These are phyloP conservation scores for Hypoxylon cercidicola DNA, from an alignment of 495 filamentous ascomycete species.

Conservation along the genomic window DNA sequence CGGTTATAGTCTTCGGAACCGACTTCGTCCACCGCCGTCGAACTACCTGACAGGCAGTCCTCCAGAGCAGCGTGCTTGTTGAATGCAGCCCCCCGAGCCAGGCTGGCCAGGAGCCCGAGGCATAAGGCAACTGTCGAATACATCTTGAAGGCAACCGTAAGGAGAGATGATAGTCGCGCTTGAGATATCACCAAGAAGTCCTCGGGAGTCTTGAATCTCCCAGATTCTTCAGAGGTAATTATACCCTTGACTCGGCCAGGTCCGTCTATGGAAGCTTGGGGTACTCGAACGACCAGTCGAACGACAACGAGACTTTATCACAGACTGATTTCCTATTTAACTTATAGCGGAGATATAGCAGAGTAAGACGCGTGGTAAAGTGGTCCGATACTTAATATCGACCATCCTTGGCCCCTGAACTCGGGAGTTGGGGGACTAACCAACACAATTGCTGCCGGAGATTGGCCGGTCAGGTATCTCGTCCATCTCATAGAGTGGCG, in stretches of 20 bases:
- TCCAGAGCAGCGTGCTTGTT: slow-evolving; percentile 50
- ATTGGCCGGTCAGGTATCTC: slow-evolving; percentile 24
- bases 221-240: slow-evolving; percentile 23
- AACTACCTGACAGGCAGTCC: slow-evolving; percentile 52
- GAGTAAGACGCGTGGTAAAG: slow-evolving; percentile 32
- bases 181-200: slow-evolving; percentile 7
- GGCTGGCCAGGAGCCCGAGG: slow-evolving; percentile 40
- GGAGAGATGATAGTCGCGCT: slow-evolving; percentile 3
- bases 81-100: slow-evolving; percentile 30
- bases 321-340: slow-evolving; percentile 26
- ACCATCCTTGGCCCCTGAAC: slow-evolving; percentile 28
- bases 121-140: slow-evolving; percentile 33
- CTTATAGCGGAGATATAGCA: slow-evolving; percentile 31
- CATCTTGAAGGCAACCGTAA: slow-evolving; percentile 30
- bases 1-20: slow-evolving; percentile 52
- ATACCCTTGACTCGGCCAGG: slow-evolving; percentile 38
- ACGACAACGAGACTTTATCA: slow-evolving; percentile 27
- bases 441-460: slow-evolving; percentile 17
- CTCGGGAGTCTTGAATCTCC: slow-evolving; percentile 12
- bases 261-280: slow-evolving; percentile 21
- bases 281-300: slow-evolving; percentile 40
- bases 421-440: slow-evolving; percentile 31
- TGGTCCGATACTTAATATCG: slow-evolving; percentile 40
- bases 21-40: slow-evolving; percentile 45
- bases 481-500: slow-evolving; percentile 1